Evolutionary conservation across 2,329 filamentous ascomycete genomes (phyloP), one percentile per base, ranked within the genome.

Genomic region (Beauveria medogensis): DNA sequence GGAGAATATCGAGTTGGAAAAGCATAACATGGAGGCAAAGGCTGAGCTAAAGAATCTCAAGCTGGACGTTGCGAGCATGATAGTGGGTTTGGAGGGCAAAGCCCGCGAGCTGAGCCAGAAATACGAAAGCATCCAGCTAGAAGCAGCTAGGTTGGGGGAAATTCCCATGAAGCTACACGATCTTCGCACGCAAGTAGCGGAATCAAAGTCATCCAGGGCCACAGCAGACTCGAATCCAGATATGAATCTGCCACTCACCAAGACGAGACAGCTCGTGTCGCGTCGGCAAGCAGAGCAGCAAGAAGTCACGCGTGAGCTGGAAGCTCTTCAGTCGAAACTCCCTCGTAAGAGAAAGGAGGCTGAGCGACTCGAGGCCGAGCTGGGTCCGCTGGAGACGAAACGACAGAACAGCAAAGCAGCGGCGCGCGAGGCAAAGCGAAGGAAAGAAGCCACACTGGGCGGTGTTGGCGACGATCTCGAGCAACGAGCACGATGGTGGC

Each of bases 1-100:
- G 67, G 92, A 97, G 70, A 97, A 97, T 71, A 77, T 88, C 53
- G 86, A 87, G 61, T 76, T 96, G 26, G 91, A 94, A 70, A 79
- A 75, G 66, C 79, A 82, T 61, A 87, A 91, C 63, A 77, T 91
- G 18, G 80, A 80, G 3, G 82, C 84, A 61, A 97, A 97, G 72
- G 84, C 84, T 18, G 82, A 84, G 54, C 80, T 97, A 40, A 91
- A 94, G 72, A 82, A 83, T 47, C 86, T 90, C 68, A 97, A 97
- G 75, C 80, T 82, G 18, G 88, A 92, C 63, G 91, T 96, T 2
- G 84, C 85, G 12, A 80, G 83, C 46, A 83, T 93, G 78, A 85
- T 95, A 18, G 75, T 79, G 24, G 86, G 89, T 63, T 81, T 97
- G 66, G 91, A 95, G 70, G 73, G 71, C 58, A 82, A 82, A 63